These are phyloP conservation scores for Kazachstania taianensis DNA, from an alignment of 805 yeast genomes.

Conservation along the genomic window DNA sequence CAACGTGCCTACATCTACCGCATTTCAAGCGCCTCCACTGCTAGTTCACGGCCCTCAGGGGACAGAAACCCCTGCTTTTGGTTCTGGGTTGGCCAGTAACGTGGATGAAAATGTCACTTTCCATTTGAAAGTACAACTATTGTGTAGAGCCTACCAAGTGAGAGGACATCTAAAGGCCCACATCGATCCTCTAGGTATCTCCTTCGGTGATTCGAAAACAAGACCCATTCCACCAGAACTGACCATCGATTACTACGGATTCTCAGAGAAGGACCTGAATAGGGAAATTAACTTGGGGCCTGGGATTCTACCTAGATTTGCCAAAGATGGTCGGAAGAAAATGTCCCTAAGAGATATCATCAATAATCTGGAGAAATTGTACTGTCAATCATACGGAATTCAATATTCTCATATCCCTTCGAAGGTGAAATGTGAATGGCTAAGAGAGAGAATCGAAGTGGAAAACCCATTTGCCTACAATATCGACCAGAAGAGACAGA, in stretches of 20 bases:
- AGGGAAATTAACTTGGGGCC: slow-evolving; percentile 88
- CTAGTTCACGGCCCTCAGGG: slow-evolving; percentile 73
- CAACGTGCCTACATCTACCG: slow-evolving; percentile 57
- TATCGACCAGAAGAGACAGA: slow-evolving; percentile 88
- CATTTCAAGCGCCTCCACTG: slow-evolving; percentile 89
- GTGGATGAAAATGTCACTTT: slow-evolving; percentile 61
- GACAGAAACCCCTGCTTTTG: slow-evolving; percentile 47
- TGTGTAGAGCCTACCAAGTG: slow-evolving; percentile 97
- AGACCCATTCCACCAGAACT: slow-evolving; percentile 68
- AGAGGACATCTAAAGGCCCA: slow-evolving; percentile 95
- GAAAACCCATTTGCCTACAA: slow-evolving; percentile 78
- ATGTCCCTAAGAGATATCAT: slow-evolving; percentile 74
- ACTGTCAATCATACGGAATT: slow-evolving; percentile 83
- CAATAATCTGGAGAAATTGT: slow-evolving; percentile 66
- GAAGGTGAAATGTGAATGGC: slow-evolving; percentile 94
- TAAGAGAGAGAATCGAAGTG: slow-evolving; percentile 91
- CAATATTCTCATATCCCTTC: slow-evolving; percentile 97
- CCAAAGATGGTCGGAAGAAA: slow-evolving; percentile 45
- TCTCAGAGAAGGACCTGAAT: slow-evolving; percentile 75
- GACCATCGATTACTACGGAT: slow-evolving; percentile 85
- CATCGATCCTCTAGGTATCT: slow-evolving; percentile 89
- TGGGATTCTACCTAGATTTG: slow-evolving; percentile 91
- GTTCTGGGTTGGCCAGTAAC: slow-evolving; percentile 25
- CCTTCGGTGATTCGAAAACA: slow-evolving; percentile 58
- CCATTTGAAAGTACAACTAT: slow-evolving; percentile 89